Evolutionary conservation across 169 alveolate genomes (phyloP).

Genomic region (Plasmodium knowlesi): DNA sequence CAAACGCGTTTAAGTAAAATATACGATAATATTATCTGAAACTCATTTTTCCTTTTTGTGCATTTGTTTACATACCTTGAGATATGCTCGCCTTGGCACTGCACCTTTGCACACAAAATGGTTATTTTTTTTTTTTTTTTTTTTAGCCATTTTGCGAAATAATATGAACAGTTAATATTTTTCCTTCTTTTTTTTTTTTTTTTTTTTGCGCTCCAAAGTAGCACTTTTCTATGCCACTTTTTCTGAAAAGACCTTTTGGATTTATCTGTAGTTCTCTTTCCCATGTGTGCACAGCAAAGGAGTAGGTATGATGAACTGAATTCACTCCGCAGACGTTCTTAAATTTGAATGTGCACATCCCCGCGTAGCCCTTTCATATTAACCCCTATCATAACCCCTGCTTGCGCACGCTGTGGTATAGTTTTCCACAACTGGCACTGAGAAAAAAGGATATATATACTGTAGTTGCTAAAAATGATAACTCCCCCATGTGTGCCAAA

Average conservation of each 20-base stretch:
- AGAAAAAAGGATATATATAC: background rate
- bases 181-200: background rate
- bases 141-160: background rate
- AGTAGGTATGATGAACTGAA: background rate
- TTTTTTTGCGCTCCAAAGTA: background rate
- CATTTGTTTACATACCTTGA: background rate
- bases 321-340: background rate
- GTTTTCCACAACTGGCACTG: background rate
- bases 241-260: background rate
- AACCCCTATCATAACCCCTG: background rate
- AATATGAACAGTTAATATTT: background rate
- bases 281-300: background rate
- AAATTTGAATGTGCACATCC: background rate
- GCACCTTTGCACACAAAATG: conserved; percentile 5
- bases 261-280: background rate
- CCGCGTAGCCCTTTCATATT: background rate
- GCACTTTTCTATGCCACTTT: background rate
- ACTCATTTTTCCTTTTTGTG: background rate
- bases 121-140: background rate
- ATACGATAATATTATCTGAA: background rate
- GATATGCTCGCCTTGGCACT: background rate
- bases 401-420: background rate
- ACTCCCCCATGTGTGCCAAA: background rate
- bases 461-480: background rate
- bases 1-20: background rate